phyloP scores from a whole-genome alignment of 257 asterid genomes.

The Schizonepeta tenuifolia region DNA sequence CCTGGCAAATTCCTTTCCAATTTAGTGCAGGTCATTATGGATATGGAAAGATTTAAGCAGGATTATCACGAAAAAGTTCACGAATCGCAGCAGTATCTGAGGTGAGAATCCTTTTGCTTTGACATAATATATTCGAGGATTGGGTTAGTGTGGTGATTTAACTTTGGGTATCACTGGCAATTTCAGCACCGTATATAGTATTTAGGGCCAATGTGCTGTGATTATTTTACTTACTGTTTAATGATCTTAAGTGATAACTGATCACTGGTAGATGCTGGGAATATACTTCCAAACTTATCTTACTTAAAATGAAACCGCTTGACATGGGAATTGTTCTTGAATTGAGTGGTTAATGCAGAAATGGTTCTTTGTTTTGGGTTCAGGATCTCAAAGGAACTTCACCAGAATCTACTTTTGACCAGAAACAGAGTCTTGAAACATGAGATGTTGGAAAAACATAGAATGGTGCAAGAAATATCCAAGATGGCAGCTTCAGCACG shows the following conservation, averaged over 20 bases:
- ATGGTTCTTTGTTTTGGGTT: constrained; percentile 29
- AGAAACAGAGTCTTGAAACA: constrained; percentile 60
- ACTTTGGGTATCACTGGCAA: not conserved
- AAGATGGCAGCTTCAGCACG: constrained; percentile 84
- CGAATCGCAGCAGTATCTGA: constrained; percentile 66
- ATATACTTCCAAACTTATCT: constrained; percentile 20
- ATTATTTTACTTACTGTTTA: constrained; percentile 20
- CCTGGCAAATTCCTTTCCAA: constrained; percentile 30
- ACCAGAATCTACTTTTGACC: constrained; percentile 52
- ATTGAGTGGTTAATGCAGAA: constrained; percentile 13
- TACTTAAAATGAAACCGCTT: not conserved
- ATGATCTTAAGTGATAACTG: constrained; percentile 5
- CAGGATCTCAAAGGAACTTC: constrained; percentile 78
- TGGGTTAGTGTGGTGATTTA: constrained; percentile 1
- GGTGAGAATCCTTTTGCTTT: constrained; percentile 52
- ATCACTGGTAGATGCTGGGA: constrained; percentile 9
- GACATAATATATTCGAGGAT: constrained; percentile 11
- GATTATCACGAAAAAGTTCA: constrained; percentile 59
- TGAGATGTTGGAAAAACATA: constrained; percentile 50
- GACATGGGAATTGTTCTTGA: constrained; percentile 17
- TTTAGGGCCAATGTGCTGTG: constrained; percentile 3
- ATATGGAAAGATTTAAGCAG: constrained; percentile 96
- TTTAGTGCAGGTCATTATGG: constrained; percentile 80
- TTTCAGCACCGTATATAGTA: constrained; percentile 6
- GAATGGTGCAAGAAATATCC: constrained; percentile 65